Evolutionary conservation across 225 moss, liverwort and hornwort genomes (phyloP).

Genomic region (Marchantia paleacea): DNA sequence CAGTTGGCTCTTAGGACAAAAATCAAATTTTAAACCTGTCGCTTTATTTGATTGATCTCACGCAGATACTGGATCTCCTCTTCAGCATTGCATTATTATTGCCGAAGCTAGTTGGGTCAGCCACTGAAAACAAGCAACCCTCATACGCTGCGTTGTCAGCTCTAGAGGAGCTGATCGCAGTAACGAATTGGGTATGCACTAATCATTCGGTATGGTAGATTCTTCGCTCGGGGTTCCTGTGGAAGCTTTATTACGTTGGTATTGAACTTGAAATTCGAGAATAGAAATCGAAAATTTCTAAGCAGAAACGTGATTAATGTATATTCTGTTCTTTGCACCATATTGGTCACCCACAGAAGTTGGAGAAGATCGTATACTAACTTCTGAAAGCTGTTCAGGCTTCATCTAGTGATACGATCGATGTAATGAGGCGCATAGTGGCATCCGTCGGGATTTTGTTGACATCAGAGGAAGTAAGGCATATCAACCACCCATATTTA

Average conservation of each 20-base stretch:
- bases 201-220: background rate
- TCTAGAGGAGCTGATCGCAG: conserved; percentile 89
- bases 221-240: background rate
- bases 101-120: conserved; percentile 87
- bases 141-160: conserved; percentile 89
- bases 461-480: conserved; percentile 76
- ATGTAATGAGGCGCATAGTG: conserved; percentile 59
- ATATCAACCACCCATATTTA: background rate
- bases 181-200: conserved; percentile 74
- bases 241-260: background rate
- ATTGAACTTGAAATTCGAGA: background rate
- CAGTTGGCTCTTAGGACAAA: background rate
- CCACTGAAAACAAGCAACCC: conserved; percentile 78
- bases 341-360: background rate
- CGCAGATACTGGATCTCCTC: conserved; percentile 84
- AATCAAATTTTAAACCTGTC: background rate
- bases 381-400: conserved; percentile 41
- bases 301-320: background rate
- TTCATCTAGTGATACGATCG: conserved; percentile 47
- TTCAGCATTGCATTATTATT: conserved; percentile 92
- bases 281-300: background rate
- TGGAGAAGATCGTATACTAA: background rate
- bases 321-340: background rate
- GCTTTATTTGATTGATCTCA: background rate
- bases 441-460: conserved; percentile 64